Conservation (phyloP, 1,139 yeast species). For the Hansenula lynferdii region DNA sequence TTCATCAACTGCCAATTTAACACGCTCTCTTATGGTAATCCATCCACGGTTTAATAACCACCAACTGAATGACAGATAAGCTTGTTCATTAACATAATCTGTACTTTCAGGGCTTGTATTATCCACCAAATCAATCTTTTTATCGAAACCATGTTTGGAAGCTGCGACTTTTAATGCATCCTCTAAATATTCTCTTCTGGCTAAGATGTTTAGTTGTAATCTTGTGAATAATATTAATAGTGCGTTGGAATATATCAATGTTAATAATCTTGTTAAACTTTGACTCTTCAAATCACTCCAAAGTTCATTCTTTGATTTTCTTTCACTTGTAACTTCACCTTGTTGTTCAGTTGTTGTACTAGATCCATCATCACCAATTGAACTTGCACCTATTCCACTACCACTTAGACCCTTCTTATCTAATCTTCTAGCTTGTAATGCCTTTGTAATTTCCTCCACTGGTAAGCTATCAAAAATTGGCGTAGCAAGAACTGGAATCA, state of each 20-base stretch:
- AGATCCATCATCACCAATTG: conserved; percentile 12
- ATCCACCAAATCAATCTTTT: conserved; percentile 10
- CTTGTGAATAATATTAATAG: conserved; percentile 73
- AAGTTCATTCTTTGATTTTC: conserved; percentile 65
- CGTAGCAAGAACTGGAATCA: conserved; percentile 70
- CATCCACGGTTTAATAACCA: conserved; percentile 91
- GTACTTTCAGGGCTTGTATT: conserved; percentile 22
- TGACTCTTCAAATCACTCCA: conserved; percentile 82
- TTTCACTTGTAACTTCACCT: conserved; percentile 14
- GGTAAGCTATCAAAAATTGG: conserved; percentile 62
- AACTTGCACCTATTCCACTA: conserved; percentile 3
- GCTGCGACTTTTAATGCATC: conserved; percentile 69
- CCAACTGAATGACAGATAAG: conserved; percentile 87
- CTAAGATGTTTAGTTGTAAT: conserved; percentile 81
- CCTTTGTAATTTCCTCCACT: conserved; percentile 70
- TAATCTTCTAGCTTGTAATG: conserved; percentile 57
- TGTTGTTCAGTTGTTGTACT: conserved; percentile 8
- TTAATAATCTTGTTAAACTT: conserved; percentile 68
- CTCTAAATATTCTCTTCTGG: conserved; percentile 79
- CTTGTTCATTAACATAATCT: conserved; percentile 64
- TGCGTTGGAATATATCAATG: conserved; percentile 65
- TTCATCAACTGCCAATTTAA: conserved; percentile 52
- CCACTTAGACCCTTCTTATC: conserved; percentile 21
- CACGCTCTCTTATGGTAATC: conserved; percentile 48
- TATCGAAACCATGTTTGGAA: conserved; percentile 26